A percentile compares a stretch with the other conserved stretches of the same genome.
Conservation (phyloP, 768 basidiomycete genomes). For the Hypsizygus marmoreus region DNA sequence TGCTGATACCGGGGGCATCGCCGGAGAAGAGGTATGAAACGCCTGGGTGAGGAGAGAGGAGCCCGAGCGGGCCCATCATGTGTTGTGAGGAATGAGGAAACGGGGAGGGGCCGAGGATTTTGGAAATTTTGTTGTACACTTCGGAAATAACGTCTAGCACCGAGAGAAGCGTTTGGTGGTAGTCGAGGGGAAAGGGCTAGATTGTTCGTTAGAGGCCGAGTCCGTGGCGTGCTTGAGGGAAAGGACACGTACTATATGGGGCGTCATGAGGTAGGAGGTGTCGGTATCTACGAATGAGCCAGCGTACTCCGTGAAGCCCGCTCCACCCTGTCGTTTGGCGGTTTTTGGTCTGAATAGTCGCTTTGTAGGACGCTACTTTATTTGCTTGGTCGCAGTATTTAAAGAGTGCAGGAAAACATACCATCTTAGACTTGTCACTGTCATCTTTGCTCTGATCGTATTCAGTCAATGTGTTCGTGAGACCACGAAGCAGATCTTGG, state of each 20-base stretch:
- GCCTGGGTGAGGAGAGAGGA: slow-evolving; percentile 78
- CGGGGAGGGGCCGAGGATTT: slow-evolving; percentile 80
- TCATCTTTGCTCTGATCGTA: slow-evolving; percentile 81
- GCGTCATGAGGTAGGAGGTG: slow-evolving; percentile 68
- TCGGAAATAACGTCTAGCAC: slow-evolving; percentile 89
- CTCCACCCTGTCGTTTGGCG: slow-evolving; percentile 50
- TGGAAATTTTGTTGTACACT: slow-evolving; percentile 84
- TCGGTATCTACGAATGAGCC: slow-evolving; percentile 65
- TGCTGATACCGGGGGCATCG: slow-evolving; percentile 29
- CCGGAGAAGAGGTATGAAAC: slow-evolving; percentile 76
- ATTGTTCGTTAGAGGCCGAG: slow-evolving; percentile 3
- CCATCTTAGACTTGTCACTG: slow-evolving; percentile 73
- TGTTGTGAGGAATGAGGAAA: slow-evolving; percentile 65
- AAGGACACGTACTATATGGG: slow-evolving; percentile 65
- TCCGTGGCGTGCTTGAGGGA: background rate
- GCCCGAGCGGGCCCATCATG: slow-evolving; percentile 77
- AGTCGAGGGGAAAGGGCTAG: slow-evolving; percentile 88
- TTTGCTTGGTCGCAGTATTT: slow-evolving; percentile 1
- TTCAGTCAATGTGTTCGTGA: slow-evolving; percentile 71
- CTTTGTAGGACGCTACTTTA: slow-evolving; percentile 35
- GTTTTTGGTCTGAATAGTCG: slow-evolving; percentile 63
- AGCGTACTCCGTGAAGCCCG: slow-evolving; percentile 61
- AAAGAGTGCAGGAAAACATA: slow-evolving; percentile 28
- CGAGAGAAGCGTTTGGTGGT: slow-evolving; percentile 86
- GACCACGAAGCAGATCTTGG: slow-evolving; percentile 74